Base-by-base conservation (phyloP, 192 early-diverging fungal species). In the Coemansia reversa region DNA sequence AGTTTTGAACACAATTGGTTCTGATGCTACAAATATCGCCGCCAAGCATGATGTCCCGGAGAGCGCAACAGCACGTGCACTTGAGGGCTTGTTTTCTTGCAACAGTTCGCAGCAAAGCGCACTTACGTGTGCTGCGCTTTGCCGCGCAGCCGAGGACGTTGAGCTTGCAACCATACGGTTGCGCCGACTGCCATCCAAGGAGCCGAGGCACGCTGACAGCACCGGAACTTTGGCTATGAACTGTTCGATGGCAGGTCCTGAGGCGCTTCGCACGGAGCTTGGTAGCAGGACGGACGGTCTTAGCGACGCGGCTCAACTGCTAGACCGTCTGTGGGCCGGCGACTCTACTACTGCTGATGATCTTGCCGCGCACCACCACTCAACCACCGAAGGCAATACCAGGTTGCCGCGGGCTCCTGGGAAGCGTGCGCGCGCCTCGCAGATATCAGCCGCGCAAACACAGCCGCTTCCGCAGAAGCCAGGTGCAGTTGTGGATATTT, bases 91-190 rank as follows among this genome's bases (percentile, higher is more conserved):
- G 18, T 67, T 58, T 53, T 18, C 19, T 19, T 5, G 6, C 5
- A 19, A 16, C 14, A 20, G 9, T n/a, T 18, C 49, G 12, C n/a
- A 24, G 20, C 51, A 32, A 14, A 28, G 32, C 20, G 8, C 30
- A 33, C 48, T 11, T 7, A 4, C 18, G 23, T 24, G 35, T 24
- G 20, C 23, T 2, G 55, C 67, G 19, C 32, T 69, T 22, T 27
- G 23, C 0, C 54, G 55, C 47, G 62, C 63, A 39, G 49, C 69
- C 32, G 56, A 64, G 45, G 69, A 71, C 25, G 24, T 65, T 19
- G 63, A 30, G 12, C 69, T 71, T 60, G 59, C 62, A 27, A 24
- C 25, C 5, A 30, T 25, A 18, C 49, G 33, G 11, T 19, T 63
- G 16, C 7, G 27, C 16, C 22, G 16, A 5, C 7, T 14, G 2